Conservation (phyloP, 1,284 basidiomycete species). For the Boletus sp. region DNA sequence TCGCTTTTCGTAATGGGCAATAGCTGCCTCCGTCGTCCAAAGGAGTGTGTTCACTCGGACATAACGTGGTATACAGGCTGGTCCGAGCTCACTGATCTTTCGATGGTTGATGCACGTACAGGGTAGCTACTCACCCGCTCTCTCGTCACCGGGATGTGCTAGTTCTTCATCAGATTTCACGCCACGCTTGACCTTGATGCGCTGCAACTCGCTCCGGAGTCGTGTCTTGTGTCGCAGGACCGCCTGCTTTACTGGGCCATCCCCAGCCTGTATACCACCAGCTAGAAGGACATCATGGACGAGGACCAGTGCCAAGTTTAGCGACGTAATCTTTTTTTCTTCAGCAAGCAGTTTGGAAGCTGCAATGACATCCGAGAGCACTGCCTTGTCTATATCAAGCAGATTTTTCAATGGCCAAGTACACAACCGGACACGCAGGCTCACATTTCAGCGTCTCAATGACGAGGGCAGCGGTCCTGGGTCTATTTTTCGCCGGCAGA, state of each 20-base stretch:
- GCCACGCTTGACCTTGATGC: conserved; percentile 78
- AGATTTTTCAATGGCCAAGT: conserved; percentile 5
- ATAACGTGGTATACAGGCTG: conserved; percentile 77
- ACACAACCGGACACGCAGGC: conserved; percentile 24
- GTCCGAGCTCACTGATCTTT: conserved; percentile 3
- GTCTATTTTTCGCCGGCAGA: conserved; percentile 72
- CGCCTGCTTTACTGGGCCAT: conserved; percentile 83
- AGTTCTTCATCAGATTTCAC: conserved; percentile 64
- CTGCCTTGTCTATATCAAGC: conserved; percentile 57
- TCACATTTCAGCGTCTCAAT: conserved; percentile 92
- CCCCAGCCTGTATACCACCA: conserved; percentile 79
- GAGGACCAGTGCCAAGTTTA: conserved; percentile 75
- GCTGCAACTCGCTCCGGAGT: conserved; percentile 81
- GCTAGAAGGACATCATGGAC: conserved; percentile 85
- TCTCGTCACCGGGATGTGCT: conserved; percentile 53
- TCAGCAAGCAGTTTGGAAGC: conserved; percentile 62
- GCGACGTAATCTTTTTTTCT: conserved; percentile 72
- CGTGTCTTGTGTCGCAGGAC: conserved; percentile 82
- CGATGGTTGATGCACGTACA: background rate
- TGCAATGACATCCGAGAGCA: conserved; percentile 62
- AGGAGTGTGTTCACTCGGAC: conserved; percentile 78
- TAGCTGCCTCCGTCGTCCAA: conserved; percentile 60
- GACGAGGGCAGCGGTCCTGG: conserved; percentile 72
- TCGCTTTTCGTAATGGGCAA: conserved; percentile 47
- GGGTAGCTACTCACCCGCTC: conserved; percentile 49